Evolutionary conservation across 768 basidiomycete species (phyloP).

Genomic region (Solioccasus polychromus): DNA sequence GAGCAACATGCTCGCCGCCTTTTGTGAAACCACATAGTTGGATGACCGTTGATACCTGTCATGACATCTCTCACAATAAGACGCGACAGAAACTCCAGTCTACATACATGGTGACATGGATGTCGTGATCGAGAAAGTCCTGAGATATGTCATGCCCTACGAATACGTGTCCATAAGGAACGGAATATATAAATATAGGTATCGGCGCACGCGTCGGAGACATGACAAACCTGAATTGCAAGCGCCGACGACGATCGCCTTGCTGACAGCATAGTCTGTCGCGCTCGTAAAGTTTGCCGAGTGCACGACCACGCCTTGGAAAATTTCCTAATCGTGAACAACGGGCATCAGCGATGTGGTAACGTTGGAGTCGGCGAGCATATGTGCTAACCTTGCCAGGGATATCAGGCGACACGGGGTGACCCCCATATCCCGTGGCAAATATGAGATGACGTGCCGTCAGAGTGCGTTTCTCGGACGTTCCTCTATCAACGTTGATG

Average conservation of each 20-base stretch:
- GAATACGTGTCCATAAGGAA: neutral
- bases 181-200: neutral
- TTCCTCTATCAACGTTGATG: conserved; percentile 34
- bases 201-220: neutral
- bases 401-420: conserved; percentile 39
- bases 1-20: neutral
- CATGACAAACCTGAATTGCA: conserved; percentile 44
- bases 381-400: conserved; percentile 16
- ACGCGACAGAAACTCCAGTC: neutral
- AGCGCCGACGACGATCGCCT: conserved; percentile 56
- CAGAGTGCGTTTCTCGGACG: conserved; percentile 31
- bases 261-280: conserved; percentile 50
- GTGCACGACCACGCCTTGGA: conserved; percentile 47
- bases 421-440: conserved; percentile 45
- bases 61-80: neutral
- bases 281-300: conserved; percentile 47
- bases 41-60: conserved; percentile 5
- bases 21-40: conserved; percentile 3
- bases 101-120: conserved; percentile 16
- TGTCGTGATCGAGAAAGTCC: conserved; percentile 23
- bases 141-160: conserved; percentile 32
- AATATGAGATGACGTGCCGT: conserved; percentile 49
- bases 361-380: no score
- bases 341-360: neutral
- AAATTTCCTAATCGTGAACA: conserved; percentile 33